Conservation (phyloP, 176 grass and related monocot genomes). For the Oropetium thomaeum region DNA sequence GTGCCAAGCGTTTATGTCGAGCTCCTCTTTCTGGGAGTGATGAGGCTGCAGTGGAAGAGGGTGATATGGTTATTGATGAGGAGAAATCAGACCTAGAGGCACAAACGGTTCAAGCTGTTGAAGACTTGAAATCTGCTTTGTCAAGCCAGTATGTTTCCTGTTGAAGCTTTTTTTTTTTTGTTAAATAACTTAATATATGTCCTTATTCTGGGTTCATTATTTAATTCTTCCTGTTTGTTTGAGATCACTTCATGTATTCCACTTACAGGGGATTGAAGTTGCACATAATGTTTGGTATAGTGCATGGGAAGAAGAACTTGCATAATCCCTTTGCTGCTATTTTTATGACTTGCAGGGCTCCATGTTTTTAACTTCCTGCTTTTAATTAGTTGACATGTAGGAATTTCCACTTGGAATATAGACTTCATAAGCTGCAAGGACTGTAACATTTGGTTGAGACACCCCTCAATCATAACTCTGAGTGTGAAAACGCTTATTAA, state of each 20-base stretch:
- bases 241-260: neutral
- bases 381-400: neutral
- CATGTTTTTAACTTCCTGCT: neutral
- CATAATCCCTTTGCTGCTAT: neutral
- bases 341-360: neutral
- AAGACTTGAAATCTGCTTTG: conserved; percentile 68
- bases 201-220: neutral
- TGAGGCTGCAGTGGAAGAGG: conserved; percentile 55
- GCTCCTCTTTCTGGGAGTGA: conserved; percentile 52
- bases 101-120: conserved; percentile 64
- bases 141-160: conserved; percentile 57
- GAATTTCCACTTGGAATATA: neutral
- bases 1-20: conserved; percentile 85
- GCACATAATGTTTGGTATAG: conserved; percentile 17
- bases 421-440: neutral
- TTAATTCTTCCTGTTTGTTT: neutral
- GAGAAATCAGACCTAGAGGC: conserved; percentile 60
- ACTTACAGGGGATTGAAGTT: conserved; percentile 9
- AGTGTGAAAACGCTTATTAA: neutral
- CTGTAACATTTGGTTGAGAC: neutral
- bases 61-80: conserved; percentile 80
- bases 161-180: neutral
- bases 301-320: conserved; percentile 4
- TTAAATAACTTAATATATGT: neutral
- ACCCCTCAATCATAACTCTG: neutral